Base-by-base conservation (phyloP, 495 filamentous ascomycete genomes). In the Penicillium riverlandense region DNA sequence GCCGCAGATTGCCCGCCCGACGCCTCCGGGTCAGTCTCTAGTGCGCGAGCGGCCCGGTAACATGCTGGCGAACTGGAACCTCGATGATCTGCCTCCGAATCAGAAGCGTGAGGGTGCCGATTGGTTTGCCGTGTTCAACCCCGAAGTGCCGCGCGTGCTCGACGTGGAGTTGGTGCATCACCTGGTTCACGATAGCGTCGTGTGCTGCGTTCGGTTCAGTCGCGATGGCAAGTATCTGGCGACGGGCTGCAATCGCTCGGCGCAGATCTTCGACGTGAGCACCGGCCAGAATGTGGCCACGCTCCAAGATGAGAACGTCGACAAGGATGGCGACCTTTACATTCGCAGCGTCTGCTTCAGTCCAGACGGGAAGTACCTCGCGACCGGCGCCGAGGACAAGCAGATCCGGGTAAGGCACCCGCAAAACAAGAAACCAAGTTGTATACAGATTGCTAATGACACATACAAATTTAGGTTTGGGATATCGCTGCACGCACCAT, bases 271-370 rank as follows among this genome's bases (percentile, higher is more conserved):
- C 62, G 88, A 95, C 50, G 88, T 95, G 30, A 68, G 66, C 38
- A 83, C 78, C 8, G 88, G 88, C 41, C 80, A 84, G 47, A 87
- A 86, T 59, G 75, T 92, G 40, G 86, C 85, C 44, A 77, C 83
- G 16, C 67, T 92, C 33, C 85, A 90, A 57, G 88, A 94, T 53
- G 89, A 92, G 49, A 80, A 75, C 34, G 87, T 86, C 38, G 88
- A 94, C 55, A 79, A 86, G 39, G 84, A 80, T 44, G 88, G 88
- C 3, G 88, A 95, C 65, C 71, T 95, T 12, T 95, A 94, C 57
- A 95, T 95, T 52, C 70, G 88, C 53, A 94, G 88, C 55, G 88
- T 95, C 29, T 95, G 88, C 65, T 95, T 95, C 71, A 92, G 88
- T 59, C 88, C 88, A 2, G 88, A 95, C 62, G 88, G 88, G 37